These are phyloP conservation scores for Tilletia setariae DNA, from an alignment of 1,284 basidiomycete genomes.

Conservation along the genomic window DNA sequence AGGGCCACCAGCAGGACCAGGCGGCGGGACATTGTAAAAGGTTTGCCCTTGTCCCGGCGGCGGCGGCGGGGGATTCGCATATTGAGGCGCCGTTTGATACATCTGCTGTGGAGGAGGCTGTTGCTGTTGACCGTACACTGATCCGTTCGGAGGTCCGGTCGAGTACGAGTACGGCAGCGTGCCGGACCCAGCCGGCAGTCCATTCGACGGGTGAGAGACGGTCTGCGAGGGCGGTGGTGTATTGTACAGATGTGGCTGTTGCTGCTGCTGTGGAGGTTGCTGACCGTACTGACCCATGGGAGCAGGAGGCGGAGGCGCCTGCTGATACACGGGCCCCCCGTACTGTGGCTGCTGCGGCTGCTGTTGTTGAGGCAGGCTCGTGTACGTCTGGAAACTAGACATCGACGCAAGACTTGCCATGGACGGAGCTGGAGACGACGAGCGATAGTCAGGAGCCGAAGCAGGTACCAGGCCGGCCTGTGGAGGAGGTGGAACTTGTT, in stretches of 20 bases:
- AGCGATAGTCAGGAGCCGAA: background rate
- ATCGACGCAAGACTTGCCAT: conserved; percentile 12
- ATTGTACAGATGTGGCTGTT: conserved; percentile 11
- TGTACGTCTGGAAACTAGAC: conserved; percentile 17
- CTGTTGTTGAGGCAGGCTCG: background rate
- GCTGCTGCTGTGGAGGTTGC: background rate
- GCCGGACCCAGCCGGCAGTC: background rate
- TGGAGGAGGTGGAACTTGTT: too few species aligned
- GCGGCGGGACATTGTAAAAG: too few species aligned
- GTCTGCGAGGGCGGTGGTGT: background rate
- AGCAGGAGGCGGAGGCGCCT: background rate
- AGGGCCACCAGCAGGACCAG: too few species aligned
- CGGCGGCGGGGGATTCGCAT: background rate
- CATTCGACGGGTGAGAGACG: background rate
- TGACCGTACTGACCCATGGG: background rate
- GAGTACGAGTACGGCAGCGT: background rate
- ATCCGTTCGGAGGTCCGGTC: background rate
- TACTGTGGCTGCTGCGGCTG: background rate
- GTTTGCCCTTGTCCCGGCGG: background rate
- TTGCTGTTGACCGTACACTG: background rate
- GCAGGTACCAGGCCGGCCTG: too few species aligned
- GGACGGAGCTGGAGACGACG: conserved; percentile 2
- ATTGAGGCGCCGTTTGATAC: background rate
- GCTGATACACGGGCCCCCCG: background rate
- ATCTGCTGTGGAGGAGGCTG: background rate